phyloP scores from a whole-genome alignment of 345 rosid species.

The Populus deltoides region DNA sequence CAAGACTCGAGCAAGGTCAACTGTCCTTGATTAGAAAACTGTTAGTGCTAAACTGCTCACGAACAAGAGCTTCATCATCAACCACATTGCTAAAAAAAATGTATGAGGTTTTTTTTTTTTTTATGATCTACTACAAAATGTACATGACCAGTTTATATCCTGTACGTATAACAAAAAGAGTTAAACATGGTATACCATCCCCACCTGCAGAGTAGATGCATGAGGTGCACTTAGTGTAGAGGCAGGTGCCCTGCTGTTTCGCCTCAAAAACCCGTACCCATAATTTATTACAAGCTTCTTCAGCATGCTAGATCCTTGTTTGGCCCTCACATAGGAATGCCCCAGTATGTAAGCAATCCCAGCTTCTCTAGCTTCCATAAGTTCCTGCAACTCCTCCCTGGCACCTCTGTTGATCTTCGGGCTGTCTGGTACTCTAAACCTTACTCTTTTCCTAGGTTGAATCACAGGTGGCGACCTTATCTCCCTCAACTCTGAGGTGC shows the following conservation, averaged over 20 bases:
- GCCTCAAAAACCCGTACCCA: conserved; percentile 81
- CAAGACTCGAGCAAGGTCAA: too few relatives aligned
- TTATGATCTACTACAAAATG: conserved; percentile 24
- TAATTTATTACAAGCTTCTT: conserved; percentile 66
- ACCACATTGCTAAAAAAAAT: not conserved
- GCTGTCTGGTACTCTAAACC: conserved; percentile 73
- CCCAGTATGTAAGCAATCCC: conserved; percentile 91
- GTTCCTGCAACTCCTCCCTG: conserved; percentile 66
- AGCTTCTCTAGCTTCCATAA: conserved; percentile 78
- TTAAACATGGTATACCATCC: conserved; percentile 77
- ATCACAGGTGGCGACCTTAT: conserved; percentile 49
- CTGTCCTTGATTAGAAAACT: too few relatives aligned
- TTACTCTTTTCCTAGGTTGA: conserved; percentile 58
- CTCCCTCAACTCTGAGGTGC: conserved; percentile 59
- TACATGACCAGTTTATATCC: not conserved
- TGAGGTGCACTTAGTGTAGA: conserved; percentile 57
- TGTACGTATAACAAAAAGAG: conserved; percentile 13
- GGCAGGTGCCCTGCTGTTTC: conserved; percentile 63
- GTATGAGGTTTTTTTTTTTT: not conserved
- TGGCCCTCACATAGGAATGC: conserved; percentile 72
- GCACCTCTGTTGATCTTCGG: conserved; percentile 56
- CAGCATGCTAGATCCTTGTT: conserved; percentile 65
- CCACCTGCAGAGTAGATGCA: conserved; percentile 88
- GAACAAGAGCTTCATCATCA: conserved; percentile 1
- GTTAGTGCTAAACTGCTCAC: not conserved